Base-by-base conservation (phyloP, 768 basidiomycete genomes). In the Leccinum barrowsii region DNA sequence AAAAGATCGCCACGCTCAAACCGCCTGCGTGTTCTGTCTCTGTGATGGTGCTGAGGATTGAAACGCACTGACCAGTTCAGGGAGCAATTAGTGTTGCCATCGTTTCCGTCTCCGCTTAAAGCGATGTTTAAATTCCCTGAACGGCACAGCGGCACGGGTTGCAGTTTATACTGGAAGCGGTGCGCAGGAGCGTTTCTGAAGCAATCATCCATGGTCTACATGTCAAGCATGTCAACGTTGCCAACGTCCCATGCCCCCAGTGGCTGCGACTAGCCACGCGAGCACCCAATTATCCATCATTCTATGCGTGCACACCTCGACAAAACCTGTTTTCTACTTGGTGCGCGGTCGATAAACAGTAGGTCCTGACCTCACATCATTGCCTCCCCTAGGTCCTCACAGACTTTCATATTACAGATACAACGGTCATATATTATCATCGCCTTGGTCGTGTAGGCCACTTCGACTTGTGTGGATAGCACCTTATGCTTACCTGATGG, bases 1-100 rank as follows among this genome's bases (percentile, higher is more conserved):
- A 70, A 71, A 61, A 65, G 68, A 60, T 63, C 68, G 70, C 68
- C 61, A 65, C 66, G 69, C 71, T 66, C 71, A 73, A 73, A 73
- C 73, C 68, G 71, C 63, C 71, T 74, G 71, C 67, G 71, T 71
- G 73, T 71, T 70, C 71, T 73, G 71, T 69, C 71, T 74, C 69
- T 70, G 71, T 71, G 71, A 71, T 69, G 71, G 71, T 74, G 71
- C 73, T 72, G 73, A 72, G 66, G 70, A 69, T 73, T 69, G 64
- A 65, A 52, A 67, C 71, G 67, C 70, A 65, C 66, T 71, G 64
- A 73, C 73, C 73, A 73, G 63, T 50, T 59, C 47, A 63, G 52
- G 56, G 58, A 50, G 58, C 55, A 68, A 63, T 62, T 66, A 63
- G 57, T 56, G 61, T 72, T 54, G 62, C 62, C 64, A 59, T 63